These are phyloP conservation scores for Symbiotaphrina buchneri DNA, from an alignment of 495 filamentous ascomycete species.

Conservation along the genomic window DNA sequence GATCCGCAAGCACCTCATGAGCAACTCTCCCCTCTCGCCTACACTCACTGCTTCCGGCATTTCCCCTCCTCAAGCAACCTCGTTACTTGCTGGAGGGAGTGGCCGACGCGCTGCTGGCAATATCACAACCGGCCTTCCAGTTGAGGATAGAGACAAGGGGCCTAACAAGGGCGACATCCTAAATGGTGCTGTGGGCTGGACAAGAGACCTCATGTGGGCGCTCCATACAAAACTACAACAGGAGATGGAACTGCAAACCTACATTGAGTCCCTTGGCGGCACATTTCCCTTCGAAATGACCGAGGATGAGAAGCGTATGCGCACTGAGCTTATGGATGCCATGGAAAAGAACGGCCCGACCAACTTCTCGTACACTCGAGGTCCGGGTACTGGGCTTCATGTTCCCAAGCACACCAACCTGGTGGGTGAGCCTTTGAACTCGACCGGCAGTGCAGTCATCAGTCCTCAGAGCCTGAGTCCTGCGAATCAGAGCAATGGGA, in stretches of 20 bases:
- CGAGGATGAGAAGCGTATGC: slow-evolving; percentile 91
- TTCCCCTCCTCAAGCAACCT: slow-evolving; percentile 59
- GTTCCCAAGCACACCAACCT: slow-evolving; percentile 87
- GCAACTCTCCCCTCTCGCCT: slow-evolving; percentile 70
- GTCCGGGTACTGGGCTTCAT: slow-evolving; percentile 61
- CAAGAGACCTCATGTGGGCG: slow-evolving; percentile 93
- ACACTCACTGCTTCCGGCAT: slow-evolving; percentile 34
- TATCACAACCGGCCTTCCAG: slow-evolving; percentile 72
- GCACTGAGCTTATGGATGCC: slow-evolving; percentile 68
- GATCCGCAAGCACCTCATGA: slow-evolving; percentile 79
- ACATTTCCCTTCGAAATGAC: slow-evolving; percentile 61
- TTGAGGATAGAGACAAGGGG: slow-evolving; percentile 95
- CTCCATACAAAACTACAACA: slow-evolving; percentile 70
- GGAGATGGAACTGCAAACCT: slow-evolving; percentile 58
- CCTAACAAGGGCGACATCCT: slow-evolving; percentile 98
- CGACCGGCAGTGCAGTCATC: slow-evolving; percentile 15
- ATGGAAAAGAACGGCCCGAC: slow-evolving; percentile 53
- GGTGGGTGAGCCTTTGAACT: slow-evolving; percentile 50
- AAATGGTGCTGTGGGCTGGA: slow-evolving; percentile 93
- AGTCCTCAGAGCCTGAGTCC: slow-evolving; percentile 50
- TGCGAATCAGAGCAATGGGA: slow-evolving; percentile 34
- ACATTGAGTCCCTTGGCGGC: slow-evolving; percentile 45
- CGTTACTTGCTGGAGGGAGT: slow-evolving; percentile 62
- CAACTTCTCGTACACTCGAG: slow-evolving; percentile 60
- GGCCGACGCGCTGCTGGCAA: slow-evolving; percentile 72